Base-by-base conservation (phyloP, 345 rosid species). In the Eucalyptus coolabah region DNA sequence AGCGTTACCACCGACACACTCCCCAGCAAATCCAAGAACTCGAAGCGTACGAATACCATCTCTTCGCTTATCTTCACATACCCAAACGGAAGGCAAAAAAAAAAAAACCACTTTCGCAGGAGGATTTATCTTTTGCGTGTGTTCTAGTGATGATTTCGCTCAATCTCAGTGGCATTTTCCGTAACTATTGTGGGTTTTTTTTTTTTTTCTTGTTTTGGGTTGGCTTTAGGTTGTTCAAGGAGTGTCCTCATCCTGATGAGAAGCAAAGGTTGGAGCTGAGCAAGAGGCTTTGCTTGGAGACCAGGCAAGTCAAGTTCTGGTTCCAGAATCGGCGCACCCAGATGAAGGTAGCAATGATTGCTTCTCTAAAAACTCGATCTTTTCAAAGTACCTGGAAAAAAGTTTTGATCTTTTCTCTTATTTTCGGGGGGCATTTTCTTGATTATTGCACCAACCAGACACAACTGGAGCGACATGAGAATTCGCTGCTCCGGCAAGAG, bases 11-110 rank as follows among this genome's bases (percentile, higher is more conserved):
- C 96, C 99, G 99, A 93, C 99, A 98, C 95, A 98, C 99, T 91
- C 99, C 99, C 86, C 99, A 96, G 86, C 99, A 98, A 96, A 98
- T 98, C 96, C 99, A 97, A 91, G 99, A 98, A 47, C 99, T 98
- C 40, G 99, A 98, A 95, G 83, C 97, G 99, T 98, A 96, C 50
- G 93, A 45, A 88, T 88, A 88, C n/a, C 44, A 89, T 45, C 88
- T 86, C 89, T 53, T 77, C 67, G 23, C 63, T 83, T 24, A 72
- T 17, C 19, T 32, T 72, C 82, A 37, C 82, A 40, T 11, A 37
- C 82, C 82, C 82, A 72, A 72, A 37, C 12, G 45, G 28, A 69
- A 67, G 4, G 23, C 3, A 2, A 50, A 50, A 37, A 37, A 10
- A 19, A 37, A 37, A 34, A 19, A 13, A 2, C 45, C 8, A 72